Evolutionary conservation across 2,329 filamentous ascomycete genomes (phyloP), one percentile per base, ranked within the genome.

Genomic region (Emmonsia crescens): DNA sequence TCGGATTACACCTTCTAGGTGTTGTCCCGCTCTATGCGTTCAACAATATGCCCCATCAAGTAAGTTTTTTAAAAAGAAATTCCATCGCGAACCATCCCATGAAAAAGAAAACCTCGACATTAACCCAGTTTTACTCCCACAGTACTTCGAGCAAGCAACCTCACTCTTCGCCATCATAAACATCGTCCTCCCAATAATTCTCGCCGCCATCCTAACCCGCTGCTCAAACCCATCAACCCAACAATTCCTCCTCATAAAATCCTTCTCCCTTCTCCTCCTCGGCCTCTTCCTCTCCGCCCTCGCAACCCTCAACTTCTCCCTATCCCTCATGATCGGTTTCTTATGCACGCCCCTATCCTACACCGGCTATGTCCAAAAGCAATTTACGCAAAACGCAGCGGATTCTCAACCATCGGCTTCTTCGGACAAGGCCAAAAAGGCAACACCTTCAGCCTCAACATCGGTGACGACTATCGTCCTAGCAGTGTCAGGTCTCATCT

Each of bases 301-400:
- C 14, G 93, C 94, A 2, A 99, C 93, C 0, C 83, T 99, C 59
- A 99, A 99, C 76, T 99, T 99, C 80, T 91, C 89, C 2, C 85
- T 96, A 16, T 87, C 91, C 56, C 87, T 97, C 71, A 79, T 96
- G 44, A 80, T 96, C 58, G 94, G 94, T 44, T 78, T 97, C 1
- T 78, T 93, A 54, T 85, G 89, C 51, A 79, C 84, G 3, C 93
- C 93, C 0, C 79, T 97, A 16, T 87, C 85, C n/a, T 96, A 96
- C 72, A 79, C 75, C 61, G 67, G 64, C 66, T 77, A n/a, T 40
- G 69, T 73, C 31, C 40, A 64, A 60, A 52, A 59, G 21, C n/a
- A 51, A 31, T 16, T 16, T 31, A 51, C 24, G 24, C 49, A 54
- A 33, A 36, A 21, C 29, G 49, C 49, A 33, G 14, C 49, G 29